Percentiles rank a stretch among this genome's conserved stretches.
Evolutionary conservation across 2,329 filamentous ascomycete genomes (phyloP).

Genomic region (Fusarium sp.): DNA sequence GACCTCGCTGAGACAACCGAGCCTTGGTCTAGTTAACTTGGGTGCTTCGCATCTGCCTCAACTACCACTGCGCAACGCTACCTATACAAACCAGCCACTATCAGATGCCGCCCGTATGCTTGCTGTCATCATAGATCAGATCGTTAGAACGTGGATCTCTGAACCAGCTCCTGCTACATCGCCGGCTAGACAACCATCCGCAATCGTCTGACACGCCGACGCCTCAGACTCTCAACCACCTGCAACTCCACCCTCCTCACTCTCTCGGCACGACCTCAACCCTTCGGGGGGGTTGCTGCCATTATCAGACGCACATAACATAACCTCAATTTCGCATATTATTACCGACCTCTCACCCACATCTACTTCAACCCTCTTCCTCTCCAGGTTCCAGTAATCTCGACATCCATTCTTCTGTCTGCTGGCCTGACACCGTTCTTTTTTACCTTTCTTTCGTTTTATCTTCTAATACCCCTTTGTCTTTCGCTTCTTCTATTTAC

Average conservation of each 20-base stretch:
- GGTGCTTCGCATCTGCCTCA: not conserved
- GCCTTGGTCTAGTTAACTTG: slow-evolving; percentile 2
- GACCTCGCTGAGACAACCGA: slow-evolving; percentile 43
- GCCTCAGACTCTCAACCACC: slow-evolving; percentile 25
- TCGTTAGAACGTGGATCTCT: slow-evolving; percentile 37
- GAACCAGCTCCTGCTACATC: slow-evolving; percentile 53
- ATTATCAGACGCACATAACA: slow-evolving; percentile 19
- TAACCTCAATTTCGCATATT: slow-evolving; percentile 25
- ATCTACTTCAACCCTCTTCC: slow-evolving; percentile 2
- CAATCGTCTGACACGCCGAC: slow-evolving; percentile 27
- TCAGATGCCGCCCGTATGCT: slow-evolving; percentile 66
- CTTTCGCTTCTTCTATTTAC: slow-evolving; percentile 16
- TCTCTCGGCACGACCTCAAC: slow-evolving; percentile 29
- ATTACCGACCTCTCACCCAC: slow-evolving; percentile 24
- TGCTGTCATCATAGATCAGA: slow-evolving; percentile 36
- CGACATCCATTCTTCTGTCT: slow-evolving; percentile 31
- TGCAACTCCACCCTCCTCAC: slow-evolving; percentile 10
- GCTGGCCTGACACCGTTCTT: slow-evolving; percentile 32
- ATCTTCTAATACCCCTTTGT: not conserved
- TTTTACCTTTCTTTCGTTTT: slow-evolving; percentile 15
- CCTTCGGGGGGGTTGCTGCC: slow-evolving; percentile 22
- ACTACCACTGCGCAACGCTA: slow-evolving; percentile 3
- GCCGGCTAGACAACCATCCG: slow-evolving; percentile 38
- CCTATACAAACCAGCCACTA: slow-evolving; percentile 28
- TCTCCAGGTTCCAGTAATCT: slow-evolving; percentile 14